Percentiles rank a stretch among this genome's conserved stretches.
Evolutionary conservation across 2,329 filamentous ascomycete species (phyloP).

Genomic region (Seiridium unicorne): DNA sequence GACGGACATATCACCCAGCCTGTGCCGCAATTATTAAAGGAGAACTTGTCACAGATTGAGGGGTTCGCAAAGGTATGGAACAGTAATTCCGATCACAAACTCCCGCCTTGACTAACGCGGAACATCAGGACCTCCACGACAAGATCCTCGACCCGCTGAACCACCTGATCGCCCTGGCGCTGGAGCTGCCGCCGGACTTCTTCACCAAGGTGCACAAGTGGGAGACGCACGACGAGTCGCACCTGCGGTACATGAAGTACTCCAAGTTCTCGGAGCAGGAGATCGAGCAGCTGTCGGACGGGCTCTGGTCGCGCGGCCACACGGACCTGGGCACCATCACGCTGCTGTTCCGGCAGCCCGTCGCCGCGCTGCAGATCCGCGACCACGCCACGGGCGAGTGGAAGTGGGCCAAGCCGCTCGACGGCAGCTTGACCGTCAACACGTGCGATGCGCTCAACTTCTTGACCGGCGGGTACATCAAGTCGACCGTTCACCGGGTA

Average conservation of each 20-base stretch:
- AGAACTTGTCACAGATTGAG: conserved; percentile 55
- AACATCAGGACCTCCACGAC: conserved; percentile 14
- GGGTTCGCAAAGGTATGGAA: conserved; percentile 39
- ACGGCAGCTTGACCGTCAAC: conserved; percentile 47
- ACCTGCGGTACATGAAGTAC: conserved; percentile 48
- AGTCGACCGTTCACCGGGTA: conserved; percentile 33
- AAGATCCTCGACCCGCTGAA: conserved; percentile 17
- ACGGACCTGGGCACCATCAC: conserved; percentile 54
- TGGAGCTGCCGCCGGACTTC: conserved; percentile 15
- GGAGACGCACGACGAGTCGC: conserved; percentile 17
- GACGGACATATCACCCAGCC: conserved; percentile 15
- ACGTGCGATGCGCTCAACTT: conserved; percentile 43
- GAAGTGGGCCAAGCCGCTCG: conserved; percentile 44
- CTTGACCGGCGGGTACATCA: conserved; percentile 44
- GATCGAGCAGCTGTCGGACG: conserved; percentile 35
- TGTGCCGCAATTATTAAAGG: conserved; percentile 41
- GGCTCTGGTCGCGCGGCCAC: conserved; percentile 44
- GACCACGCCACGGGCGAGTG: conserved; percentile 39
- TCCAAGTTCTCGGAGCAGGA: conserved; percentile 39
- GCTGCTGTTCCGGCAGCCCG: conserved; percentile 53
- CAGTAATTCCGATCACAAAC: background rate
- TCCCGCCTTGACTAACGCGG: background rate
- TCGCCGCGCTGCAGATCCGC: conserved; percentile 50
- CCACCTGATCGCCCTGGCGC: conserved; percentile 16
- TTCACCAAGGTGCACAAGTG: conserved; percentile 16